Evolutionary conservation across 2,329 filamentous ascomycete species (phyloP), one percentile per base, ranked within the genome.

Genomic region (Epichloe brachyelytri): DNA sequence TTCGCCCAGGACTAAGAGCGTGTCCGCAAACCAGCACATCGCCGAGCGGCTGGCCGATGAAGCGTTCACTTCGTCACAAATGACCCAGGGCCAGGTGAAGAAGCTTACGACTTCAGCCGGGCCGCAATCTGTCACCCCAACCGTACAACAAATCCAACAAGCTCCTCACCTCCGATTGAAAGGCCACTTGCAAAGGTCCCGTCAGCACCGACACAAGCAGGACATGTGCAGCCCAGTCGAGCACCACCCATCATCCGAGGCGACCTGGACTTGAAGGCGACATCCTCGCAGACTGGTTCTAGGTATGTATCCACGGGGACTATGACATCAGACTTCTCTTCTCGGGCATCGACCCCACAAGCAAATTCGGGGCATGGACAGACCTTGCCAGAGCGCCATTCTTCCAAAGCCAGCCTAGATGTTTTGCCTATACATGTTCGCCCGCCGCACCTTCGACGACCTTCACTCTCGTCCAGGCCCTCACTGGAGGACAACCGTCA

Each of bases 31-130:
- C 34, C 79, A 86, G 60, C 76, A 80, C 54, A 79, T 93, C 8
- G 80, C 85, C 0, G 82, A 89, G 61, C 85, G 84, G 39, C 70
- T 95, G 46, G 88, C 86, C 3, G 89, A 96, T 60, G 84, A 95
- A 62, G 88, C 84, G 0, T 96, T 97, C 66, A 80, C 77, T 15
- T 68, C 73, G 36, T 71, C 70, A 14, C 59, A 58, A 17, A 48
- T 51, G 3, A 58, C 56, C 20, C 51, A 56, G 8, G 49, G 55
- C 8, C 30, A 11, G 30, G 30, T 11, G 8, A 30, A 30, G 22
- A 56, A 60, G 15, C 45, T 52, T 11, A 58, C 52, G 15, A 56
- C 58, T 26, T 50, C 57, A 20, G 57, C 59, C 4, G 58, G 63
- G 38, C 60, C 63, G n/a, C 64, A 65, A 30, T 65, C 65, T 1